Evolutionary conservation across 495 filamentous ascomycete genomes (phyloP).

Genomic region (Penicillium dipodomyicola): DNA sequence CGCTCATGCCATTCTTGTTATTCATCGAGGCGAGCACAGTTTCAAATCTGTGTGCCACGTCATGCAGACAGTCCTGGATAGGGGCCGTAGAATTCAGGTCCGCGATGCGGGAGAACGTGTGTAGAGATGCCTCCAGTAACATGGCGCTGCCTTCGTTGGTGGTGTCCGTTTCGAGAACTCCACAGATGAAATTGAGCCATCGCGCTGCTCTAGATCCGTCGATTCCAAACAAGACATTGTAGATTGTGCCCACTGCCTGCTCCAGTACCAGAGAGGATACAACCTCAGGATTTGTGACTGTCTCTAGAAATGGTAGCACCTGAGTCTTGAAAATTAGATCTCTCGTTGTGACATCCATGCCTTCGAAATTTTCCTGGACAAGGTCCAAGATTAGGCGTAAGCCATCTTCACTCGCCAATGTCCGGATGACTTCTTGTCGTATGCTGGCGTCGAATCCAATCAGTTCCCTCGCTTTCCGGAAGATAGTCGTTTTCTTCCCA

Average conservation of each 20-base stretch:
- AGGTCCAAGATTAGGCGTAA: slow-evolving; percentile 27
- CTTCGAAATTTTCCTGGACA: slow-evolving; percentile 23
- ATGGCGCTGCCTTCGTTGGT: slow-evolving; percentile 5
- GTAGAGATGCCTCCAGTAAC: slow-evolving; percentile 13
- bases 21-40: background rate
- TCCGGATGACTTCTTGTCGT: slow-evolving; percentile 30
- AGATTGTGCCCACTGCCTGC: slow-evolving; percentile 53
- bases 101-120: slow-evolving; percentile 15
- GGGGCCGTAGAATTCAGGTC: slow-evolving; percentile 22
- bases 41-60: slow-evolving; percentile 11
- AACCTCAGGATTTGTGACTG: slow-evolving; percentile 52
- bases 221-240: slow-evolving; percentile 53
- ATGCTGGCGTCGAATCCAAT: slow-evolving; percentile 25
- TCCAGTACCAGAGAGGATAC: slow-evolving; percentile 54
- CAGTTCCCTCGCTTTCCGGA: slow-evolving; percentile 23
- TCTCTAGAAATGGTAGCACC: slow-evolving; percentile 52
- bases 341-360: slow-evolving; percentile 21
- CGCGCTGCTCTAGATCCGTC: slow-evolving; percentile 43
- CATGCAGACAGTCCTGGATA: slow-evolving; percentile 15
- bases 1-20: background rate
- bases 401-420: slow-evolving; percentile 29
- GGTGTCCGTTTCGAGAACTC: slow-evolving; percentile 6
- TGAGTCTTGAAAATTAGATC: slow-evolving; percentile 31
- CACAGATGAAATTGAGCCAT: slow-evolving; percentile 38
- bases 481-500: slow-evolving; percentile 14